Evolutionary conservation across 108 stramenopile species (phyloP).

Genomic region (Cylindrotheca closterium): DNA sequence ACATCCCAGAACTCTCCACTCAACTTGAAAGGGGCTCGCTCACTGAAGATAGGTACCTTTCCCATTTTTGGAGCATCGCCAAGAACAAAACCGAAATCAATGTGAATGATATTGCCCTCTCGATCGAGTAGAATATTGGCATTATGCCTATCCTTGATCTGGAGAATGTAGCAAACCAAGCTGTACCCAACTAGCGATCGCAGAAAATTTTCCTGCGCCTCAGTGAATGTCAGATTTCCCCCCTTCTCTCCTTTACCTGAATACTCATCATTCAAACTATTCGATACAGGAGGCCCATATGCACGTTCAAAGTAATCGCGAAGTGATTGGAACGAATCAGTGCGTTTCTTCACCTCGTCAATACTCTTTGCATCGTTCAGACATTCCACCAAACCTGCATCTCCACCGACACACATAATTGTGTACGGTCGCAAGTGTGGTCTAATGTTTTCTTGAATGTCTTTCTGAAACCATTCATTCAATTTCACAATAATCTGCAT

Average conservation of each 20-base stretch:
- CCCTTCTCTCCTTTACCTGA: background rate
- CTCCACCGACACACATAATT: conserved; percentile 88
- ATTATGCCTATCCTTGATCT: conserved; percentile 98
- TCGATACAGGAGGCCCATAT: conserved; percentile 50
- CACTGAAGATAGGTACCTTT: conserved; percentile 85
- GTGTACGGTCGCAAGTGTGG: conserved; percentile 83
- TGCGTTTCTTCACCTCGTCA: conserved; percentile 84
- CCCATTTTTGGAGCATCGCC: conserved; percentile 94
- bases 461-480: conserved; percentile 71
- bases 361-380: conserved; percentile 82
- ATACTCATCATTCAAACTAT: conserved; percentile 4
- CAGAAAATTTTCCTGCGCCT: conserved; percentile 88
- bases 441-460: conserved; percentile 71
- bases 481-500: conserved; percentile 85
- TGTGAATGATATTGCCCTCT: conserved; percentile 72
- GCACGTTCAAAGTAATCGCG: conserved; percentile 78
- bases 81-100: conserved; percentile 97
- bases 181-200: conserved; percentile 89
- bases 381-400: conserved; percentile 86
- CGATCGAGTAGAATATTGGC: conserved; percentile 95
- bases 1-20: conserved; percentile 89
- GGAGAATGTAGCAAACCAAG: conserved; percentile 92
- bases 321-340: conserved; percentile 71
- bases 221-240: conserved; percentile 56
- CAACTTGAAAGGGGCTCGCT: conserved; percentile 93